phyloP scores from a whole-genome alignment of 108 stramenopile genomes.

The Chaetoceros muelleri region DNA sequence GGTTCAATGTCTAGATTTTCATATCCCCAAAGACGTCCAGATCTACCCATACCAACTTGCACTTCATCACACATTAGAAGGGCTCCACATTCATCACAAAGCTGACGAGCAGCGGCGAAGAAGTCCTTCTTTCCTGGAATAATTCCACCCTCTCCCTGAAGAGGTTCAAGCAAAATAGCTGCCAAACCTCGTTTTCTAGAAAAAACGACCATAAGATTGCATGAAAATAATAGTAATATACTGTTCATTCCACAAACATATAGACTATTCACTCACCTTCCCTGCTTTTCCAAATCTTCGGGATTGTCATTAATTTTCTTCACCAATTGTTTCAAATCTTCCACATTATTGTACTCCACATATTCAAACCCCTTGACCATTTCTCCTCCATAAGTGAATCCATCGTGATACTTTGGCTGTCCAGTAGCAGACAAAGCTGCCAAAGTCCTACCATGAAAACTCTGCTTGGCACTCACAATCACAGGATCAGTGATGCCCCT shows the following conservation, averaged over 20 bases:
- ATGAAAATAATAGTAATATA: background rate
- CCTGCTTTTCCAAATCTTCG: constrained; percentile 38
- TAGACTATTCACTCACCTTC: constrained; percentile 8
- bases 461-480: constrained; percentile 85
- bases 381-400: constrained; percentile 75
- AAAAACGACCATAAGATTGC: background rate
- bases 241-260: too few relatives aligned
- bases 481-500: constrained; percentile 82
- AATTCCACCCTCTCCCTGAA: constrained; percentile 97
- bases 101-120: constrained; percentile 62
- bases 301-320: constrained; percentile 54
- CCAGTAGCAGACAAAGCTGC: constrained; percentile 93
- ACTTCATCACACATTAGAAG: constrained; percentile 95
- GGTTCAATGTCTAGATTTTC: constrained; percentile 85
- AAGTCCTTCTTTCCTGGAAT: constrained; percentile 73
- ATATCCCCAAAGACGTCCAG: constrained; percentile 92
- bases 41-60: constrained; percentile 96
- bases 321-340: constrained; percentile 61
- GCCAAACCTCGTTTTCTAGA: constrained; percentile 59
- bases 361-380: constrained; percentile 86
- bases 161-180: constrained; percentile 91
- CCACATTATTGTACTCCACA: constrained; percentile 84
- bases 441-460: constrained; percentile 94
- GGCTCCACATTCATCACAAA: constrained; percentile 81
- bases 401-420: constrained; percentile 94